A percentile compares a stretch with the other conserved stretches of the same genome.
Evolutionary conservation across 75 land plant species (phyloP).

Genomic region (Sequoia sempervirens): DNA sequence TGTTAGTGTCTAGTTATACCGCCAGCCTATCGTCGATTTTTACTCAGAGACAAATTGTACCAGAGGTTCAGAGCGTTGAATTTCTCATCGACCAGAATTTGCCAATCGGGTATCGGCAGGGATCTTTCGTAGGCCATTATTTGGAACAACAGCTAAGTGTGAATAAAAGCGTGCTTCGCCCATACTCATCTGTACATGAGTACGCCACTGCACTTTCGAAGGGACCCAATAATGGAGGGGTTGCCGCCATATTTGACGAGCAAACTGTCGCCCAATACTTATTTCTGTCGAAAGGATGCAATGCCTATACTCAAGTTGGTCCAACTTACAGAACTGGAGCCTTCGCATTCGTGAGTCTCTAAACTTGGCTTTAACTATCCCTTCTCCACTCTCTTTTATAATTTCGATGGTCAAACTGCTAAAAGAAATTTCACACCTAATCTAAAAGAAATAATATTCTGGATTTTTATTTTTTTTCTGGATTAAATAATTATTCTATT

Average conservation of each 20-base stretch:
- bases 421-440: too few relatives aligned
- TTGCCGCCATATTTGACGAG: conserved; percentile 33
- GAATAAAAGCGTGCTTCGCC: conserved; percentile 16
- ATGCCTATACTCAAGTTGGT: conserved; percentile 10
- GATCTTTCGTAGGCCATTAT: conserved; percentile 12
- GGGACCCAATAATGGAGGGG: conserved; percentile 21
- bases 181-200: conserved; percentile 9
- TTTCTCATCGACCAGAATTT: too few relatives aligned
- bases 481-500: background rate
- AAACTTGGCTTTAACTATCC: too few relatives aligned
- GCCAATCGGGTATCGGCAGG: background rate
- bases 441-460: too few relatives aligned
- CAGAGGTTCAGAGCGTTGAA: too few relatives aligned
- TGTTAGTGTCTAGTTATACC: too few relatives aligned
- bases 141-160: conserved; percentile 20
- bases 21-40: too few relatives aligned
- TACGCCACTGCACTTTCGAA: conserved; percentile 29
- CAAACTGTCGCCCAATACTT: conserved; percentile 5
- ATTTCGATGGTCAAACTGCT: too few relatives aligned
- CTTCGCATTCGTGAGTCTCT: conserved; percentile 18
- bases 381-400: too few relatives aligned
- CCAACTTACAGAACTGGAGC: conserved; percentile 14
- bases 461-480: too few relatives aligned
- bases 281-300: too few relatives aligned
- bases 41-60: too few relatives aligned